Base-by-base conservation (phyloP, 169 alveolate genomes). In the Ichthyophthirius multifiliis region DNA sequence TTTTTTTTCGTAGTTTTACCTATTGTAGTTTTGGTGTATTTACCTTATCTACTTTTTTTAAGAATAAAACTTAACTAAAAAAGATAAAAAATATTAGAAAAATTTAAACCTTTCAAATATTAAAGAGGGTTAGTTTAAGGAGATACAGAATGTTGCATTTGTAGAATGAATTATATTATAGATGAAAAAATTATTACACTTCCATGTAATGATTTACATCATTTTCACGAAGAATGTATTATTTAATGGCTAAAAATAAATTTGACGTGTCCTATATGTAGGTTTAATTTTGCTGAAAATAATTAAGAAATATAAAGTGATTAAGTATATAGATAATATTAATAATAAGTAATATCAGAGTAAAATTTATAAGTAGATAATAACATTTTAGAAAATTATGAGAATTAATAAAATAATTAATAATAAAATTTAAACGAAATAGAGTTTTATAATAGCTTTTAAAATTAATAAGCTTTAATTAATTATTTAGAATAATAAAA, bases 191-290 rank as follows among this genome's bases (percentile, higher is more conserved):
- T 76, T 18, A 20, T 63, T 15, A 74, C 74, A n/a, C 27, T 74
- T 6, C 75, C 83, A 7, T 84, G 83, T 20, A 67, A 74, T 7
- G 77, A 79, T 16, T 78, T 63, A 39, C 90, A 85, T 75, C 87
- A 85, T 43, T 85, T 75, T 47, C 90, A 85, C 45, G 55, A 45
- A 31, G 31, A 79, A n/a, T 85, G 90, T 65, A 75, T 85, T 46
- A 20, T 32, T 63, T 34, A 81, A 35, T 80, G 91, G 91, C 16
- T 85, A 55, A 41, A 64, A 65, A 73, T 39, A 27, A 75, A 67
- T 44, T 74, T 43, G 47, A 65, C 63, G 6, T 85, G 90, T 79
- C 87, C 84, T 31, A 39, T 80, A 27, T 85, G 90, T 30, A 79
- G 71, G 37, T 10, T 34, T 44, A 77, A 46, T 10, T 74, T 41